Conservation (phyloP, 176 grass and related monocot genomes). For the Raddia distichophylla region DNA sequence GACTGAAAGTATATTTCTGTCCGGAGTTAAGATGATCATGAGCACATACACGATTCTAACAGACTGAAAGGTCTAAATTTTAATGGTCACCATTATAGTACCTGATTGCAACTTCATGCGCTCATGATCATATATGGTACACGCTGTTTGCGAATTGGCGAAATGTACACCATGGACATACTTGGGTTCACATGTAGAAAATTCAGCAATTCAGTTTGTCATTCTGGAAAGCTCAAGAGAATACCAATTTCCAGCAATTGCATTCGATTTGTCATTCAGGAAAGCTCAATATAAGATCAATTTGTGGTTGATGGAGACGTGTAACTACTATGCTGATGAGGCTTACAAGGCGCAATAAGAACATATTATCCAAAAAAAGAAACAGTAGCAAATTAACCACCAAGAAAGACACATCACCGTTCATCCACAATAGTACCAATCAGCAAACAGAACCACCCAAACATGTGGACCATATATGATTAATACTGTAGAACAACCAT, state of each 20-base stretch:
- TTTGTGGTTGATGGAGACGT: not conserved
- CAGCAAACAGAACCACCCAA: not conserved
- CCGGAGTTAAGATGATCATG: not conserved
- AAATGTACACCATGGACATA: not conserved
- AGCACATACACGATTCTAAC: no score
- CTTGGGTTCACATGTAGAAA: not conserved
- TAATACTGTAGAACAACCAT: no score
- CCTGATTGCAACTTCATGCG: not conserved
- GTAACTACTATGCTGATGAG: not conserved
- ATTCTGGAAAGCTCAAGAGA: not conserved
- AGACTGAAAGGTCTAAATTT: no score
- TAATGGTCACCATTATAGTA: no score
- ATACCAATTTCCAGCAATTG: not conserved
- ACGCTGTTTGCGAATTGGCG: not conserved
- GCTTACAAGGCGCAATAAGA: not conserved
- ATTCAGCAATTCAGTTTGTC: not conserved
- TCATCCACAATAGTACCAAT: not conserved
- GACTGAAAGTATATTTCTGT: not conserved
- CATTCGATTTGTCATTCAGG: not conserved
- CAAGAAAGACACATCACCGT: no score
- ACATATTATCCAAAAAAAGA: not conserved
- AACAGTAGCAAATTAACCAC: not conserved
- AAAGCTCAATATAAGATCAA: not conserved
- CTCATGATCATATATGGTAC: not conserved
- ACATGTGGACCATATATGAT: no score